Evolutionary conservation across 2,329 filamentous ascomycete genomes (phyloP).

Genomic region (Fusarium compactum): DNA sequence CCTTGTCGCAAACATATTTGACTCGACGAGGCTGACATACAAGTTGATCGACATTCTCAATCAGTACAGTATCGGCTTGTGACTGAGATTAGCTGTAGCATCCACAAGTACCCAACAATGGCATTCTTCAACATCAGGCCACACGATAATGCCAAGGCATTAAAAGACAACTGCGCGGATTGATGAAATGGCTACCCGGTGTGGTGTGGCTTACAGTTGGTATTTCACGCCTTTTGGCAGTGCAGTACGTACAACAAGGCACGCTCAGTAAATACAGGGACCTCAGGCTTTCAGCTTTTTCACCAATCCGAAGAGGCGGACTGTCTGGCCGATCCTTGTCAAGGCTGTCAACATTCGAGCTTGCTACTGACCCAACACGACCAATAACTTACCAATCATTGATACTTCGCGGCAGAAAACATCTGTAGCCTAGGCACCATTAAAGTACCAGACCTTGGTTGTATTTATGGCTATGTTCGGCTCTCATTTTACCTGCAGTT

Average conservation of each 20-base stretch:
- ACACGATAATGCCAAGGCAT: slow-evolving; percentile 33
- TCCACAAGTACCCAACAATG: slow-evolving; percentile 29
- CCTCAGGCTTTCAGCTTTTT: not conserved
- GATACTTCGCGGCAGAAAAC: not conserved
- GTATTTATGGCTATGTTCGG: not conserved
- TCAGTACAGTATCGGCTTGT: not conserved
- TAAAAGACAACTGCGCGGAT: slow-evolving; percentile 17
- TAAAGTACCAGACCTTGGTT: not conserved
- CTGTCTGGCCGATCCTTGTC: slow-evolving; percentile 2
- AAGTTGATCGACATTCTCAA: not conserved
- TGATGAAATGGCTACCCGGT: slow-evolving; percentile 35
- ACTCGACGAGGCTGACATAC: slow-evolving; percentile 29
- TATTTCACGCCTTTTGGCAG: slow-evolving; percentile 37
- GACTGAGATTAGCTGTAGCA: not conserved
- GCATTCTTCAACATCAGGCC: slow-evolving; percentile 43
- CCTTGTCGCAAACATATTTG: slow-evolving; percentile 18
- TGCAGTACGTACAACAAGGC: not conserved
- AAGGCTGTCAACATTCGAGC: not conserved
- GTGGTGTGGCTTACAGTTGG: slow-evolving; percentile 41
- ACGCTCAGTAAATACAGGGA: not conserved
- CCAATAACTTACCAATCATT: not conserved
- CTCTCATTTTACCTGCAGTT: slow-evolving; percentile 1
- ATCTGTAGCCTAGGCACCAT: not conserved
- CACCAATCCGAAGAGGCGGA: not conserved
- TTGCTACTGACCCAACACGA: slow-evolving; percentile 2